phyloP scores from a whole-genome alignment of 2,329 filamentous ascomycete genomes.

The Fusarium oxysporum region DNA sequence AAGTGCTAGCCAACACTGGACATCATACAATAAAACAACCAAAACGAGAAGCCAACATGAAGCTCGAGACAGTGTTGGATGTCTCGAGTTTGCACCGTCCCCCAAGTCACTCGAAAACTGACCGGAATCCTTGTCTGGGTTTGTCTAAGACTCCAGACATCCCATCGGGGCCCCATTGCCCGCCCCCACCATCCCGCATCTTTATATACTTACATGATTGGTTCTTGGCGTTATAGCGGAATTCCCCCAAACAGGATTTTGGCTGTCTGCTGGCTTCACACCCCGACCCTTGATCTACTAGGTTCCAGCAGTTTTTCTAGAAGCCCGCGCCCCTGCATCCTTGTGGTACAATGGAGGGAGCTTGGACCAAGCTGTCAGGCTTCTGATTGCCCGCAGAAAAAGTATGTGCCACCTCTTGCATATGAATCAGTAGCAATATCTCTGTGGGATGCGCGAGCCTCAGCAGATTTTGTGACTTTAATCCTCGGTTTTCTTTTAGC shows the following conservation, averaged over 20 bases:
- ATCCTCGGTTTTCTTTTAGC: not conserved
- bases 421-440: slow-evolving; percentile 18
- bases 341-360: slow-evolving; percentile 32
- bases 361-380: slow-evolving; percentile 42
- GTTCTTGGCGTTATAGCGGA: slow-evolving; percentile 11
- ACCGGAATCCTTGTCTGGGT: slow-evolving; percentile 48
- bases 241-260: slow-evolving; percentile 42
- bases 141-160: slow-evolving; percentile 39
- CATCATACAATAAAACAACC: slow-evolving; percentile 13
- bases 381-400: slow-evolving; percentile 29
- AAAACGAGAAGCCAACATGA: slow-evolving; percentile 17
- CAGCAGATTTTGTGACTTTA: slow-evolving; percentile 7
- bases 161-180: slow-evolving; percentile 36
- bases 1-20: slow-evolving; percentile 4
- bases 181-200: slow-evolving; percentile 44
- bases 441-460: not conserved
- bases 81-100: slow-evolving; percentile 44
- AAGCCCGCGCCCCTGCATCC: slow-evolving; percentile 47
- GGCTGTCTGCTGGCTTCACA: slow-evolving; percentile 25
- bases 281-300: slow-evolving; percentile 34
- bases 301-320: slow-evolving; percentile 46
- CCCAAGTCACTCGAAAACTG: slow-evolving; percentile 49
- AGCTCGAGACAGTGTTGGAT: slow-evolving; percentile 31
- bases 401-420: slow-evolving; percentile 25
- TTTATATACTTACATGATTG: slow-evolving; percentile 38